phyloP scores from a whole-genome alignment of 805 yeast genomes.

The Metschnikowia colocasiae region DNA sequence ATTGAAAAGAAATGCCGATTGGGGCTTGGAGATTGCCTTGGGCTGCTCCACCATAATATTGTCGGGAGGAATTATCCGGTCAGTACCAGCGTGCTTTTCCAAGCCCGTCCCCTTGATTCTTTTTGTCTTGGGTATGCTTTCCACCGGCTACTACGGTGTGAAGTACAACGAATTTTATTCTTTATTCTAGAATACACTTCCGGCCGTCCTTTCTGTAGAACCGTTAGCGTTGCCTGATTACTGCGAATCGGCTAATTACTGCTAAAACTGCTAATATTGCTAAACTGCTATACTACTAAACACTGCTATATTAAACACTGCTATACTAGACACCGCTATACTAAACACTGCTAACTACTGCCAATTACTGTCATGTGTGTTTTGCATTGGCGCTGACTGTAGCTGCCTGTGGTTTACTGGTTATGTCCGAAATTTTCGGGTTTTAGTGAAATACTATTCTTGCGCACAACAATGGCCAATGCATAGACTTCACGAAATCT shows the following conservation, averaged over 20 bases:
- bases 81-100: constrained; percentile 52
- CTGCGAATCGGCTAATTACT: background rate
- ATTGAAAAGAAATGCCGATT: constrained; percentile 65
- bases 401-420: no score
- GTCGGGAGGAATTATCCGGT: constrained; percentile 71
- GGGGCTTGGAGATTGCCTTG: constrained; percentile 78
- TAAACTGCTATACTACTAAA: no score
- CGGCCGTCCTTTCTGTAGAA: background rate
- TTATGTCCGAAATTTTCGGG: no score
- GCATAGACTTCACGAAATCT: no score
- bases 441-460: no score
- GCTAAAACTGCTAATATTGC: no score
- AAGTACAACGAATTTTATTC: constrained; percentile 73
- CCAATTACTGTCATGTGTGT: no score
- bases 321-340: no score
- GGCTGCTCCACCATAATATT: constrained; percentile 64
- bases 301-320: no score
- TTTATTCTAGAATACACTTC: constrained; percentile 4
- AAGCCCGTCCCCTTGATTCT: constrained; percentile 76
- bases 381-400: no score
- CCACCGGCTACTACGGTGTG: constrained; percentile 65
- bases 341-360: no score
- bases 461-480: no score
- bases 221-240: background rate
- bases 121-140: constrained; percentile 57